Base-by-base conservation (phyloP, 257 asterid species). In the Penstemon eatonii region DNA sequence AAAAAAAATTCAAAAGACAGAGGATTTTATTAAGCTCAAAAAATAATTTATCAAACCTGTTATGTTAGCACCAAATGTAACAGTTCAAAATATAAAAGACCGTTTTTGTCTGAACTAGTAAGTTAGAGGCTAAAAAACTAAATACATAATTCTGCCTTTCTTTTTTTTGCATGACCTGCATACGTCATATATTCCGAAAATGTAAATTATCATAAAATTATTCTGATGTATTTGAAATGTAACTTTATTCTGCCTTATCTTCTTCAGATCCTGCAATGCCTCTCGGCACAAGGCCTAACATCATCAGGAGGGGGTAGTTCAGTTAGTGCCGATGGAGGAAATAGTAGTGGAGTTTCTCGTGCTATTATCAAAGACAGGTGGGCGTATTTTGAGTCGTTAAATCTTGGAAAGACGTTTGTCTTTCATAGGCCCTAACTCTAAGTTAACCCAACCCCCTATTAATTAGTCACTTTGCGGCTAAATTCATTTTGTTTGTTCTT, bases 281-380 rank as follows among this genome's bases (percentile, higher is more conserved):
- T 93, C 41, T 85, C 96, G 43, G 89, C 84, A 60, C 96, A 89
- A 86, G 96, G 96, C 66, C 76, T 84, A 69, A 80, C 97, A 12
- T 89, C 99, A 72, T 93, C 99, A 39, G 96, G 96, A 60, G 96
- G 97, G 61, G 89, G 99, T 49, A 84, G 89, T 80, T 69, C 82
- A 41, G 86, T 72, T 64, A 74, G 89, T 56, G 89, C 78, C 52
- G 99, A 94, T 79, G 98, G 97, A 71, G 90, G 89, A 81, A 86
- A 78, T 56, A 91, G 98, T 74, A 94, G 98, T 72, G 99, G 99
- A 68, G 98, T 79, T 68, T 94, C 99, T 65, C 83, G 98, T 79
- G 83, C 96, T 56, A 70, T 87, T 45, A 86, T 94, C 57, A 91
- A 94, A 76, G 99, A 94, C 80, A 86, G 93, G 99, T 91, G 41